Evolutionary conservation across 768 basidiomycete genomes (phyloP).

Genomic region (Kwoniella sp.): DNA sequence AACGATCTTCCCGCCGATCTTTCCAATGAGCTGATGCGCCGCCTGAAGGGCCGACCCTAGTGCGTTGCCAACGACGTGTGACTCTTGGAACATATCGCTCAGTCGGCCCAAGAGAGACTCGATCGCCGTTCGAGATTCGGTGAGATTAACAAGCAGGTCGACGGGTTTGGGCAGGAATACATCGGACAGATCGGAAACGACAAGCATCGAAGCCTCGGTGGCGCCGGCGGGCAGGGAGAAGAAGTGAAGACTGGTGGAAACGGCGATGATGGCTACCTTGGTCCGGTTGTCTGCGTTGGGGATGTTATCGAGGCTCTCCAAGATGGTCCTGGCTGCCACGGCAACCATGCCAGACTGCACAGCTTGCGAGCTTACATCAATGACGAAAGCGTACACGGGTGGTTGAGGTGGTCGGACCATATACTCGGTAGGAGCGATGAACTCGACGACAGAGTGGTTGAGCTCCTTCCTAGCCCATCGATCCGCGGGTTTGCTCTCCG

Average conservation of each 20-base stretch:
- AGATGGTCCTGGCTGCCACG: conserved; percentile 92
- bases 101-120: conserved; percentile 80
- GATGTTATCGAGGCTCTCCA: conserved; percentile 91
- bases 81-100: conserved; percentile 98
- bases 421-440: conserved; percentile 96
- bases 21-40: conserved; percentile 90
- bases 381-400: conserved; percentile 92
- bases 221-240: conserved; percentile 75
- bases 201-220: conserved; percentile 86
- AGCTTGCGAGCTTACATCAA: conserved; percentile 91
- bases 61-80: conserved; percentile 87
- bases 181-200: conserved; percentile 94
- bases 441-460: conserved; percentile 92
- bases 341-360: conserved; percentile 98
- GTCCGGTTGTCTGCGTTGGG: conserved; percentile 93
- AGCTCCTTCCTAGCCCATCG: conserved; percentile 91
- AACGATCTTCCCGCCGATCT: conserved; percentile 92
- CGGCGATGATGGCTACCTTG: conserved; percentile 88
- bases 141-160: conserved; percentile 92
- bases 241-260: conserved; percentile 91
- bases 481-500: conserved; percentile 89
- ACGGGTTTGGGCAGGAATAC: conserved; percentile 96
- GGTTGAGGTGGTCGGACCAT: conserved; percentile 98
- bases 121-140: conserved; percentile 76
- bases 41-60: conserved; percentile 93